phyloP scores from a whole-genome alignment of 2,329 filamentous ascomycete species.

The Blastomyces parvus region DNA sequence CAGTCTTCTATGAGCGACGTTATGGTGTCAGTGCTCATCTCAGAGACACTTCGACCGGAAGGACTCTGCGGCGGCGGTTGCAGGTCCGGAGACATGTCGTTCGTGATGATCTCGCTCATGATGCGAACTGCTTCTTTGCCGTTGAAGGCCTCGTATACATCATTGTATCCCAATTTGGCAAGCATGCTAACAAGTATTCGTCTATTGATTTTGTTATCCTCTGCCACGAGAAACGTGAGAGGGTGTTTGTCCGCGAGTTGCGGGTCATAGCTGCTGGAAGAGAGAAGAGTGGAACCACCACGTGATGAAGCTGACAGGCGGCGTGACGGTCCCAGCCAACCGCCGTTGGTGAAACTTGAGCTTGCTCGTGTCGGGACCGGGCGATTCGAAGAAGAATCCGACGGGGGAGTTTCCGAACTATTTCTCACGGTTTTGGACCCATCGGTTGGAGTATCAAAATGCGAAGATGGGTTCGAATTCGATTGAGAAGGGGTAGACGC shows the following conservation, averaged over 20 bases:
- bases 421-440: constrained; percentile 1
- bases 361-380: not conserved
- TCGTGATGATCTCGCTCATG: constrained; percentile 41
- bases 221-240: constrained; percentile 58
- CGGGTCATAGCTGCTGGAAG: constrained; percentile 36
- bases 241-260: constrained; percentile 52
- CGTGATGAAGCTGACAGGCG: constrained; percentile 4
- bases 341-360: not conserved
- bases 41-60: constrained; percentile 1
- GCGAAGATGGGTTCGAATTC: constrained; percentile 5
- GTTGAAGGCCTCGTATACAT: constrained; percentile 57
- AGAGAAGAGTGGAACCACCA: not conserved
- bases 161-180: constrained; percentile 54
- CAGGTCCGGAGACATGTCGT: not conserved
- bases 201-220: constrained; percentile 65
- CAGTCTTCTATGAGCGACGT: not conserved
- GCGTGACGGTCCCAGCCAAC: not conserved
- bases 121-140: constrained; percentile 57
- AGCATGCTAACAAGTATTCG: constrained; percentile 59
- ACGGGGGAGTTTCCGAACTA: not conserved
- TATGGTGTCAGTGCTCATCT: constrained; percentile 17
- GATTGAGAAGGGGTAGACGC: constrained; percentile 30
- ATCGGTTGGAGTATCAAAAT: constrained; percentile 5
- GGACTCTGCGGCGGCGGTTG: not conserved
- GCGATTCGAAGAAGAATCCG: not conserved